A percentile compares a stretch with the other conserved stretches of the same genome.
phyloP scores from a whole-genome alignment of 768 basidiomycete genomes.

The Pleurotus pulmonarius region DNA sequence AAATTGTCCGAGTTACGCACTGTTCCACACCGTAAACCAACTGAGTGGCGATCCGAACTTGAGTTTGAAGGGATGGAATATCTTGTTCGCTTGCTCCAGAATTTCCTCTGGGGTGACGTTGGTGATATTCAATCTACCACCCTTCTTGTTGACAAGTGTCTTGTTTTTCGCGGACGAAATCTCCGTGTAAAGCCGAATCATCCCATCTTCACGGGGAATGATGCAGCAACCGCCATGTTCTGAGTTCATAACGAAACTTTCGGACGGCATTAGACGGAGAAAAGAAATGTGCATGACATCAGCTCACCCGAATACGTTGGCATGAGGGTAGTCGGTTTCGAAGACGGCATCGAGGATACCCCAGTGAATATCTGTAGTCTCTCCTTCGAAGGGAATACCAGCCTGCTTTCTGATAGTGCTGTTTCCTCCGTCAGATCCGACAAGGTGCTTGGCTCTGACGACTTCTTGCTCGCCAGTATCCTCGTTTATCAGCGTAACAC shows the following conservation, averaged over 20 bases:
- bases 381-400: background rate
- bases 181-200: background rate
- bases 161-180: background rate
- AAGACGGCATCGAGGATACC: background rate
- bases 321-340: background rate
- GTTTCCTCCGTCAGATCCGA: background rate
- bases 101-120: background rate
- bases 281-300: too few species aligned
- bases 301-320: background rate
- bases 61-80: background rate
- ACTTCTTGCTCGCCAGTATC: background rate
- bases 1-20: background rate
- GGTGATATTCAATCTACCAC: background rate
- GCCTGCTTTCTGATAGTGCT: background rate
- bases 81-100: background rate
- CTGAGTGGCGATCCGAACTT: background rate
- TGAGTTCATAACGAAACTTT: background rate
- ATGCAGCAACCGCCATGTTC: background rate
- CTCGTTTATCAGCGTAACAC: background rate
- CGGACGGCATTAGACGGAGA: too few species aligned
- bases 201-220: background rate
- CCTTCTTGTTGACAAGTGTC: background rate
- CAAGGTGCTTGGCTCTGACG: background rate
- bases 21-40: background rate
- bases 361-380: background rate